phyloP scores from a whole-genome alignment of 1,284 basidiomycete genomes.

The Trichosporon faecale region DNA sequence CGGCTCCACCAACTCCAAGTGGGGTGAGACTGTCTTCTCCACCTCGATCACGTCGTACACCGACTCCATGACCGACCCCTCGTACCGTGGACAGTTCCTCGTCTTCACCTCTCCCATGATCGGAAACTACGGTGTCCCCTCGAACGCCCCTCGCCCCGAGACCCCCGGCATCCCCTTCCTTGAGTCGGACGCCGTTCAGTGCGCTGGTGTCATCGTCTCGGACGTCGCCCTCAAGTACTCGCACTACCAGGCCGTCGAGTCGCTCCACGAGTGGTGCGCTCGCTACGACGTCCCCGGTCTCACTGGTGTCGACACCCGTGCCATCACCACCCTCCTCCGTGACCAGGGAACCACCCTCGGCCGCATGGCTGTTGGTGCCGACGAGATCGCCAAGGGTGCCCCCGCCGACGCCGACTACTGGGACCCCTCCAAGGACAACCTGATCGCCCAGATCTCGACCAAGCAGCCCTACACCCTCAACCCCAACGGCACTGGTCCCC shows the following conservation, averaged over 20 bases:
- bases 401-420: conserved; percentile 72
- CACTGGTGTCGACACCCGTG: conserved; percentile 95
- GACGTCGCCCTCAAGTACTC: conserved; percentile 94
- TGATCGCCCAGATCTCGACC: conserved; percentile 90
- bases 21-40: conserved; percentile 97
- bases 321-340: conserved; percentile 86
- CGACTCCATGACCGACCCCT: conserved; percentile 99
- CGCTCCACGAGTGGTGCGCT: conserved; percentile 87
- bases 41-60: conserved; percentile 99
- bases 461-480: conserved; percentile 82
- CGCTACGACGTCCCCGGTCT: conserved; percentile 88
- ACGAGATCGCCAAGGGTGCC: conserved; percentile 60
- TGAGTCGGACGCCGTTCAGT: conserved; percentile 86
- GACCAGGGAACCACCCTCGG: conserved; percentile 97
- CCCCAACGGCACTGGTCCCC: conserved; percentile 71
- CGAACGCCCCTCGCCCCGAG: conserved; percentile 71
- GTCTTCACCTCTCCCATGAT: conserved; percentile 98
- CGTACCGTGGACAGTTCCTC: conserved; percentile 95
- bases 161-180: conserved; percentile 86
- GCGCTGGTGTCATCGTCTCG: conserved; percentile 86
- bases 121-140: conserved; percentile 96
- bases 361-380: conserved; percentile 77
- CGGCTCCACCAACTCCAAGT: conserved; percentile 81
- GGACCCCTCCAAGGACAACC: conserved; percentile 89
- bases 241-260: conserved; percentile 91